These are phyloP conservation scores for Spergularia marina DNA, from an alignment of 148 eudicot genomes.

Conservation along the genomic window DNA sequence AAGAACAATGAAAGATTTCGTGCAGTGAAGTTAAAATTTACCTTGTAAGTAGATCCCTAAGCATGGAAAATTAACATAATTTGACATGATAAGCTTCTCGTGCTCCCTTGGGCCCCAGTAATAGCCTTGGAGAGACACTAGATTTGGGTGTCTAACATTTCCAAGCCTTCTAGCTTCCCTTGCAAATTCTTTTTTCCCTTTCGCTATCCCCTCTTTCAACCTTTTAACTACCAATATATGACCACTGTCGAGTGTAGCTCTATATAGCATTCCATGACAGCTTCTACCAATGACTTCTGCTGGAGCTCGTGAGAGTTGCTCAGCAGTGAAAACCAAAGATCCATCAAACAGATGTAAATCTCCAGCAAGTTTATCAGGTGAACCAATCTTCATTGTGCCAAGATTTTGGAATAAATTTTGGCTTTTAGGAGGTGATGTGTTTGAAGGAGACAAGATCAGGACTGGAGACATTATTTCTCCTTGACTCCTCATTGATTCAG, in stretches of 20 bases:
- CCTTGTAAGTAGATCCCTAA: slow-evolving; percentile 64
- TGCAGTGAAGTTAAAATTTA: slow-evolving; percentile 14
- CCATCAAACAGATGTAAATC: slow-evolving; percentile 59
- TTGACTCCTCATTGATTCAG: slow-evolving; percentile 23
- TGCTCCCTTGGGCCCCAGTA: slow-evolving; percentile 79
- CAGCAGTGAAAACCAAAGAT: slow-evolving; percentile 49
- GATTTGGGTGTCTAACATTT: slow-evolving; percentile 54
- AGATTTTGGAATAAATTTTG: slow-evolving; percentile 32
- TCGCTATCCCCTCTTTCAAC: slow-evolving; percentile 64
- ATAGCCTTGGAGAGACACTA: slow-evolving; percentile 61
- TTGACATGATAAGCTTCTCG: slow-evolving; percentile 66
- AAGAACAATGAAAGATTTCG: background rate
- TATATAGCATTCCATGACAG: slow-evolving; percentile 64
- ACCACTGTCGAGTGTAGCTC: slow-evolving; percentile 51
- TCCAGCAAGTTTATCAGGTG: slow-evolving; percentile 66
- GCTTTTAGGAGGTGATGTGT: slow-evolving; percentile 35
- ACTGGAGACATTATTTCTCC: slow-evolving; percentile 34
- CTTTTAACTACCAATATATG: slow-evolving; percentile 54
- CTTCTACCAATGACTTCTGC: slow-evolving; percentile 69
- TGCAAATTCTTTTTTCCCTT: slow-evolving; percentile 66
- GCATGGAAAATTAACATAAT: slow-evolving; percentile 55
- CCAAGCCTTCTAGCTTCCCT: slow-evolving; percentile 76
- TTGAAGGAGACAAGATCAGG: slow-evolving; percentile 19
- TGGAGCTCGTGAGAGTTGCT: slow-evolving; percentile 63
- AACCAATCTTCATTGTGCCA: slow-evolving; percentile 35